Base-by-base conservation (phyloP, 805 yeast genomes). In the Schwanniomyces yamadae region DNA sequence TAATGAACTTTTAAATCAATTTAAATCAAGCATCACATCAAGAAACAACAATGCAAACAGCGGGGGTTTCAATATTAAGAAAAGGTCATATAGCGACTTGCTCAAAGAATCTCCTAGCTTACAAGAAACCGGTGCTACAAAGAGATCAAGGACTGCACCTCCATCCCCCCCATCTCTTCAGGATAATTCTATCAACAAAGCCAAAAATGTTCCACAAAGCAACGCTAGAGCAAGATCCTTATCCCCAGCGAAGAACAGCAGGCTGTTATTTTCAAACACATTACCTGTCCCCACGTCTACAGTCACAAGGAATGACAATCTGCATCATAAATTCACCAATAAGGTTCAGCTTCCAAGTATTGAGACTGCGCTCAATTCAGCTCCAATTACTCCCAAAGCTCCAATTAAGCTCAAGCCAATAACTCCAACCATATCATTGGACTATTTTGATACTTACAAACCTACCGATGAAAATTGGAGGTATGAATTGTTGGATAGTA, bases 101-200 rank as follows among this genome's bases (percentile, higher is more conserved):
- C 28, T 35, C 12, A 39, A 39, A 15, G 50, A 46, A n/a, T 32
- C 37, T 23, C 19, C 31, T 13, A 35, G 22, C 11, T 15, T 17
- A 3, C 15, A 19, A 17, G 33, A 18, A 5, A 9, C 10, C 7
- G 16, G 15, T 5, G 36, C 40, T 40, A 35, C 27, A 28, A 70
- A 71, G 47, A 54, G 71, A 33, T 58, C 72, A n/a, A 57, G 66
- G 48, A 69, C 75, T 7, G 74, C 75, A 4, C 75, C 75, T 22
- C 71, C 75, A 9, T 66, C 71, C 12, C 65, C 66, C 8, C 69
- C 65, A n/a, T 49, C 6, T 37, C 27, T 5, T 3, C 20, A 26
- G 19, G 19, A 15, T 16, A 22, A 13, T 18, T 22, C n/a, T 10
- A 22, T 15, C 15, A 27, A 18, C 27, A 9, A 30, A 13, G 23